Evolutionary conservation across 1,284 basidiomycete species (phyloP).

Genomic region (Rhodotorula glutinis): DNA sequence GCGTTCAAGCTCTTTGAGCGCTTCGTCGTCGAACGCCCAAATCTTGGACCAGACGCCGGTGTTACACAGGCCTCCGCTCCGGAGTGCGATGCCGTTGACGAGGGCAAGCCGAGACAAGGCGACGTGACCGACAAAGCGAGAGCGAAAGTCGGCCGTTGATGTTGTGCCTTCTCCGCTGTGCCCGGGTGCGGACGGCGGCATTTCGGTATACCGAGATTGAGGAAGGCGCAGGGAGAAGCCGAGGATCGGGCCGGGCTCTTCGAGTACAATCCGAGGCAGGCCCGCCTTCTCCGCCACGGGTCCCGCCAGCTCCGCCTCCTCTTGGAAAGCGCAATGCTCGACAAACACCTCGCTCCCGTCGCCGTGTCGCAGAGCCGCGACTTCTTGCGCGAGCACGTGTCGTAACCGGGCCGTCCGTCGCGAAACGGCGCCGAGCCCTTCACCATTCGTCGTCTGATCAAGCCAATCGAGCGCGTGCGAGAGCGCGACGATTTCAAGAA

Average conservation of each 20-base stretch:
- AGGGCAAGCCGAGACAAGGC: conserved; percentile 42
- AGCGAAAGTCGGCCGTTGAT: background rate
- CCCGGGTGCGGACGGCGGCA: background rate
- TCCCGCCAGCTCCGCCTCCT: too few relatives aligned
- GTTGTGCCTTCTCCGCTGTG: background rate
- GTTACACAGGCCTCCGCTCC: conserved; percentile 80
- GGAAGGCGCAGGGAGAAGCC: conserved; percentile 27
- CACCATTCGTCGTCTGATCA: conserved; percentile 56
- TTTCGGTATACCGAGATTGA: background rate
- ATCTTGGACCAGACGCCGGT: conserved; percentile 70
- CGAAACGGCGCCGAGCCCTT: conserved; percentile 58
- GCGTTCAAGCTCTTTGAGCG: conserved; percentile 9
- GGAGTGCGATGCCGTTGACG: conserved; percentile 58
- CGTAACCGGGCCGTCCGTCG: conserved; percentile 58
- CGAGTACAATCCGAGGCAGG: background rate
- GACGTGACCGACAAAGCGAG: conserved; percentile 58
- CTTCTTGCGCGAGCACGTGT: conserved; percentile 49
- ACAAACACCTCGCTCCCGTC: conserved; percentile 2
- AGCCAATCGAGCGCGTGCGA: conserved; percentile 64
- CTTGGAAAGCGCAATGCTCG: conserved; percentile 13
- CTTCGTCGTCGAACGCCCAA: conserved; percentile 55
- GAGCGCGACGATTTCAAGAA: conserved; percentile 66
- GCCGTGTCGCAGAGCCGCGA: conserved; percentile 53
- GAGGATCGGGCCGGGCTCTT: conserved; percentile 25
- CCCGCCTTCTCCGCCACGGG: conserved; percentile 50